Percentiles rank a stretch among this genome's conserved stretches.
Conservation (phyloP, 2,329 filamentous ascomycete genomes). For the Metarhizium sp. region DNA sequence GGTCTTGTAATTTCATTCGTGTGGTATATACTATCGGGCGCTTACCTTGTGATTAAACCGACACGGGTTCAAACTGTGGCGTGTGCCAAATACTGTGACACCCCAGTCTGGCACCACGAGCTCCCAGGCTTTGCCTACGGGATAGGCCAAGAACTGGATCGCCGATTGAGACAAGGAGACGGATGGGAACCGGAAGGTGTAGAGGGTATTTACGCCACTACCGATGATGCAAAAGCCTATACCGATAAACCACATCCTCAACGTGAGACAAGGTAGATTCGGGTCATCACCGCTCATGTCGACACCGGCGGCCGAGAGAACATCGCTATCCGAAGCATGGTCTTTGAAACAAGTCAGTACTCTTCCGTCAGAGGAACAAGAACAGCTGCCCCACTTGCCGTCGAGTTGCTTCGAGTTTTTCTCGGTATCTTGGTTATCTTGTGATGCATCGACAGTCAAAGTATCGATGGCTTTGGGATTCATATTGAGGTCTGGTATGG, state of each 20-base stretch:
- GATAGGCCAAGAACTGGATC: constrained; percentile 33
- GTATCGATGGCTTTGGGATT: not conserved
- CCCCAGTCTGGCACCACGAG: constrained; percentile 20
- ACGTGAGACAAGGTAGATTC: constrained; percentile 22
- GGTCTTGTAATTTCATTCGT: not conserved
- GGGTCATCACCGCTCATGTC: constrained; percentile 18
- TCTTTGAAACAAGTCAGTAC: not conserved
- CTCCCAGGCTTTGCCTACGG: constrained; percentile 30
- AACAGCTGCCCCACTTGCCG: not conserved
- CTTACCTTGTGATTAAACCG: constrained; percentile 24
- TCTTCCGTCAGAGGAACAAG: not conserved
- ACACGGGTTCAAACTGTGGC: constrained; percentile 23
- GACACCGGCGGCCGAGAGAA: constrained; percentile 21
- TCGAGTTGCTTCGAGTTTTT: not conserved
- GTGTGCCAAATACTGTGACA: constrained; percentile 13
- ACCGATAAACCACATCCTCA: constrained; percentile 29
- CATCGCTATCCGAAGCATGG: constrained; percentile 7
- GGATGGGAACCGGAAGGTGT: constrained; percentile 26
- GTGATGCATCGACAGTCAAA: not conserved
- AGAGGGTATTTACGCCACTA: constrained; percentile 30
- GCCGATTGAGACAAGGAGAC: constrained; percentile 23
- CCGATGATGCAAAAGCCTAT: constrained; percentile 26
- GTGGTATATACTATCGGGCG: constrained; percentile 20
- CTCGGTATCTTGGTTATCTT: not conserved
- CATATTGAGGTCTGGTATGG: not conserved